phyloP scores from a whole-genome alignment of 805 yeast genomes.

The Priceomyces haplophilus region DNA sequence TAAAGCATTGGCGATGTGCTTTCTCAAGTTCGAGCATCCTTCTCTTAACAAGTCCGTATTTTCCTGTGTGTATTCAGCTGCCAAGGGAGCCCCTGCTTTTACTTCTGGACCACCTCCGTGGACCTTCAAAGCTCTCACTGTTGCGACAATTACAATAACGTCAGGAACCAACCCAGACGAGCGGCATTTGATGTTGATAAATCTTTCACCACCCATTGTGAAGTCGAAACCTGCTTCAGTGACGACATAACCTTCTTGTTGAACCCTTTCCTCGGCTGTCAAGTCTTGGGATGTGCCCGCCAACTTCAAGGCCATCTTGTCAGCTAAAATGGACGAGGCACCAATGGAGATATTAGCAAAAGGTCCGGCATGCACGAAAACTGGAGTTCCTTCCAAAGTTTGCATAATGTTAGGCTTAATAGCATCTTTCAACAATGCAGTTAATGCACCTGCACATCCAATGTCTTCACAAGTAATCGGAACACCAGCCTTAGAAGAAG shows the following conservation, averaged over 20 bases:
- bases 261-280: conserved; percentile 39
- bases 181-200: conserved; percentile 77
- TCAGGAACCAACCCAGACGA: conserved; percentile 78
- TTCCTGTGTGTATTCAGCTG: conserved; percentile 69
- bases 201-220: conserved; percentile 91
- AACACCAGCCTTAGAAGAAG: conserved; percentile 61
- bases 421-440: conserved; percentile 78
- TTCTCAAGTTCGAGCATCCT: conserved; percentile 74
- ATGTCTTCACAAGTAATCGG: conserved; percentile 82
- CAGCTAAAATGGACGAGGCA: conserved; percentile 80
- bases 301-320: conserved; percentile 73
- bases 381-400: conserved; percentile 86
- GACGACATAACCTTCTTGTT: conserved; percentile 70
- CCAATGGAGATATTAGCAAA: conserved; percentile 87
- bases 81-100: conserved; percentile 78
- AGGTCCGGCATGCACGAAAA: conserved; percentile 85
- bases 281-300: conserved; percentile 61
- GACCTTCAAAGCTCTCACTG: conserved; percentile 78
- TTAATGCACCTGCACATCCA: conserved; percentile 83
- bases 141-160: conserved; percentile 76
- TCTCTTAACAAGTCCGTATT: conserved; percentile 63
- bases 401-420: conserved; percentile 85
- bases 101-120: conserved; percentile 91
- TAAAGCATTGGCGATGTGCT: conserved; percentile 72
- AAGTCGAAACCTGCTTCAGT: conserved; percentile 90